Conservation (phyloP, 768 basidiomycete species). For the Mycena floridula region DNA sequence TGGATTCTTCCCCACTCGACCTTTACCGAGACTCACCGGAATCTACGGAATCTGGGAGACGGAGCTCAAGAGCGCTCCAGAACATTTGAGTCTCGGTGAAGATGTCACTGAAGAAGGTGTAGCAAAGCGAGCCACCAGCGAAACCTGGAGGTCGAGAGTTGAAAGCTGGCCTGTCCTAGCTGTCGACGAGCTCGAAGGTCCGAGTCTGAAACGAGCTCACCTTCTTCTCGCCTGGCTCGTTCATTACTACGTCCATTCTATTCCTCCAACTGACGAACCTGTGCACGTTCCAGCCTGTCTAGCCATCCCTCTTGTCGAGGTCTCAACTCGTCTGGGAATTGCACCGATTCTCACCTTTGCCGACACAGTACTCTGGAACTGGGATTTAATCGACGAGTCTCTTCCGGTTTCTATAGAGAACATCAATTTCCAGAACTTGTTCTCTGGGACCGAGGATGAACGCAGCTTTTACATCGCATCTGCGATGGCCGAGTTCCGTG, state of each 20-base stretch:
- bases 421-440: conserved; percentile 64
- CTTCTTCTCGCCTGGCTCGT: conserved; percentile 84
- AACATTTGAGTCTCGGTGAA: conserved; percentile 49
- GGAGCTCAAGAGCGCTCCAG: conserved; percentile 49
- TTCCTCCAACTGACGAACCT: conserved; percentile 37
- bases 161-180: conserved; percentile 68
- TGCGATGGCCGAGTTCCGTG: conserved; percentile 78
- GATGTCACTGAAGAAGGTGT: conserved; percentile 43
- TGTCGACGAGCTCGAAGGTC: conserved; percentile 41
- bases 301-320: conserved; percentile 67
- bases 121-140: conserved; percentile 46
- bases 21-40: conserved; percentile 48
- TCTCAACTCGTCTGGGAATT: conserved; percentile 74
- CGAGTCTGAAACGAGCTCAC: conserved; percentile 79
- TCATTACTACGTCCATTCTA: conserved; percentile 87
- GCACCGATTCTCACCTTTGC: conserved; percentile 95
- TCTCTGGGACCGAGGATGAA: conserved; percentile 86
- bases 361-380: conserved; percentile 95
- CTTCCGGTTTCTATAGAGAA: conserved; percentile 64
- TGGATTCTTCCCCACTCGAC: conserved; percentile 78
- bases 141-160: conserved; percentile 61
- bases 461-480: conserved; percentile 82
- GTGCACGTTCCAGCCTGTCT: conserved; percentile 70
- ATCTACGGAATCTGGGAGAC: conserved; percentile 68
- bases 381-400: conserved; percentile 51